These are phyloP conservation scores for Plantago elongata DNA, from an alignment of 257 asterid species.

Conservation along the genomic window DNA sequence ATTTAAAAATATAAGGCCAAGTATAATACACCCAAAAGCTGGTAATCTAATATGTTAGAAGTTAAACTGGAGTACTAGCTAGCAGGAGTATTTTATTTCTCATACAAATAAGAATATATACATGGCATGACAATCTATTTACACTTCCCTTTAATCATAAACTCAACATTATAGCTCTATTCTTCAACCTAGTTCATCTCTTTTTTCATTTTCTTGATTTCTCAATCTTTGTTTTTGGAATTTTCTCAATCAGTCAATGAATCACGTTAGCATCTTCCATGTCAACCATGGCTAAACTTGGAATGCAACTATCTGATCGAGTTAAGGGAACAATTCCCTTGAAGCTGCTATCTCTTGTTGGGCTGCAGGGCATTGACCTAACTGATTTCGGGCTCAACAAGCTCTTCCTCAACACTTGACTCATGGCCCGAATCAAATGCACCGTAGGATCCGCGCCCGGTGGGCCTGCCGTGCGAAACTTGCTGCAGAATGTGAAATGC, in stretches of 20 bases:
- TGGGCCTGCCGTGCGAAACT: slow-evolving; percentile 46
- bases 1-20: too few relatives aligned
- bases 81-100: too few relatives aligned
- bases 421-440: slow-evolving; percentile 56
- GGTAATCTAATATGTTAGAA: too few relatives aligned
- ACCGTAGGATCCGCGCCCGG: slow-evolving; percentile 42
- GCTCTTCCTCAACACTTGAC: slow-evolving; percentile 44
- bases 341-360: slow-evolving; percentile 29
- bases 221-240: slow-evolving; percentile 1
- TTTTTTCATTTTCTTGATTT: not conserved
- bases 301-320: slow-evolving; percentile 57
- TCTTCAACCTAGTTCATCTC: too few relatives aligned
- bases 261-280: slow-evolving; percentile 32
- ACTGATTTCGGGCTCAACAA: slow-evolving; percentile 49
- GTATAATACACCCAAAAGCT: too few relatives aligned
- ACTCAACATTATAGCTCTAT: too few relatives aligned
- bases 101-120: too few relatives aligned
- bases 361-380: slow-evolving; percentile 70
- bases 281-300: slow-evolving; percentile 37
- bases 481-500: slow-evolving; percentile 60
- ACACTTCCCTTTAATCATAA: too few relatives aligned
- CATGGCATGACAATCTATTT: too few relatives aligned
- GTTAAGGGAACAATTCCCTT: slow-evolving; percentile 25
- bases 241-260: not conserved
- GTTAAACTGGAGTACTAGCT: too few relatives aligned